Conservation (phyloP, 306 rosid species). For the Purshia tridentata region DNA sequence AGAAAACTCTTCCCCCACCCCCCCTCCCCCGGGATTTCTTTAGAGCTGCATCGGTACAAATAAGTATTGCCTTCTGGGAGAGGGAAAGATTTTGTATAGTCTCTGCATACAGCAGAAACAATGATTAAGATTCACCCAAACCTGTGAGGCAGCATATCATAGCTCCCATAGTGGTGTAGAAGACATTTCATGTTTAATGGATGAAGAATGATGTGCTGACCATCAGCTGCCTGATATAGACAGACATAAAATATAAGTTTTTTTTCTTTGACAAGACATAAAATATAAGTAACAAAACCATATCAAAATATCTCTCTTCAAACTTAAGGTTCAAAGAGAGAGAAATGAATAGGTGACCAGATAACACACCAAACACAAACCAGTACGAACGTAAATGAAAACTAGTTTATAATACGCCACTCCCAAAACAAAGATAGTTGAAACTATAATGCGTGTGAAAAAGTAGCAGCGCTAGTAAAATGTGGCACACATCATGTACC, state of each 20-base stretch:
- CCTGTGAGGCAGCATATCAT: conserved; percentile 85
- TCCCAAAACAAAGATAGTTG: background rate
- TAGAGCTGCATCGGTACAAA: background rate
- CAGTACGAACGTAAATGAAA: background rate
- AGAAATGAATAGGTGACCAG: background rate
- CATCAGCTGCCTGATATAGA: conserved; percentile 85
- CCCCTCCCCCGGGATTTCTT: background rate
- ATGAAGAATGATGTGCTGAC: conserved; percentile 96
- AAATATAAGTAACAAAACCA: conserved; percentile 16
- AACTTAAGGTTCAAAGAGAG: conserved; percentile 10
- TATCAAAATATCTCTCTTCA: background rate
- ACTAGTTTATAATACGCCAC: background rate
- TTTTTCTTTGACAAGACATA: too few relatives aligned
- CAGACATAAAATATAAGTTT: conserved; percentile 23
- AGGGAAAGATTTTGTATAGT: background rate
- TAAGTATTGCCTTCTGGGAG: background rate
- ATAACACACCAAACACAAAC: background rate
- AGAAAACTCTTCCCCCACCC: background rate
- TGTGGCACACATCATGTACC: background rate
- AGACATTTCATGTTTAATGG: conserved; percentile 88
- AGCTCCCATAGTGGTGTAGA: conserved; percentile 74
- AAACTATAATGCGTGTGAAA: background rate
- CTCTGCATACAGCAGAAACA: background rate
- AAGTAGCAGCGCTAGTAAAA: background rate
- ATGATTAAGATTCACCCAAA: conserved; percentile 27